A percentile compares a stretch with the other conserved stretches of the same genome.
phyloP scores from a whole-genome alignment of 1,284 basidiomycete genomes.

The Fomitopsis pinicola region DNA sequence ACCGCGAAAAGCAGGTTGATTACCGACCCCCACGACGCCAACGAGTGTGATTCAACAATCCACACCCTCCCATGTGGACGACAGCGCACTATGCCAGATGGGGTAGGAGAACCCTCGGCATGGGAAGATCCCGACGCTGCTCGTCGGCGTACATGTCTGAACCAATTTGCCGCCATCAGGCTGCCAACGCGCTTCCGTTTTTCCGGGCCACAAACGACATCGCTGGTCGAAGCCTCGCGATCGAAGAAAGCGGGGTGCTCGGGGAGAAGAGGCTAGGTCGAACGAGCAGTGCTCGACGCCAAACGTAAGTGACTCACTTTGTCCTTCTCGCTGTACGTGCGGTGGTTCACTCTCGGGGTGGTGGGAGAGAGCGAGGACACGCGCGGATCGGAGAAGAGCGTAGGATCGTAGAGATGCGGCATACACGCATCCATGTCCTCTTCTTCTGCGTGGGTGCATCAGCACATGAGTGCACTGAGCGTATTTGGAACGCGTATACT shows the following conservation, averaged over 20 bases:
- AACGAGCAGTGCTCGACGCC: background rate
- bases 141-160: background rate
- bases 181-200: background rate
- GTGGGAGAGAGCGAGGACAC: slow-evolving; percentile 7
- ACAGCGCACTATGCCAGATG: background rate
- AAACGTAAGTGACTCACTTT: slow-evolving; percentile 14
- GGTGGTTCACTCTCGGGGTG: slow-evolving; percentile 2
- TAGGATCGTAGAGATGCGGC: slow-evolving; percentile 26
- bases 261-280: background rate
- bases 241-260: background rate
- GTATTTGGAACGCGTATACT: background rate
- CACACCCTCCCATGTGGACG: background rate
- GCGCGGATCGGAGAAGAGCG: slow-evolving; percentile 20
- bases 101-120: background rate
- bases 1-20: background rate
- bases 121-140: background rate
- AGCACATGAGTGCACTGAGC: background rate
- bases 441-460: slow-evolving; percentile 13
- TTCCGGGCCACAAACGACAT: background rate
- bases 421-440: slow-evolving; percentile 25
- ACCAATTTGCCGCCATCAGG: background rate
- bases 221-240: background rate
- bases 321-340: slow-evolving; percentile 10
- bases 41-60: background rate
- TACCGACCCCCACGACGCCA: background rate